A percentile compares a stretch with the other conserved stretches of the same genome.
phyloP scores from a whole-genome alignment of 106 monocot genomes.

The Hemerocallis citrina region DNA sequence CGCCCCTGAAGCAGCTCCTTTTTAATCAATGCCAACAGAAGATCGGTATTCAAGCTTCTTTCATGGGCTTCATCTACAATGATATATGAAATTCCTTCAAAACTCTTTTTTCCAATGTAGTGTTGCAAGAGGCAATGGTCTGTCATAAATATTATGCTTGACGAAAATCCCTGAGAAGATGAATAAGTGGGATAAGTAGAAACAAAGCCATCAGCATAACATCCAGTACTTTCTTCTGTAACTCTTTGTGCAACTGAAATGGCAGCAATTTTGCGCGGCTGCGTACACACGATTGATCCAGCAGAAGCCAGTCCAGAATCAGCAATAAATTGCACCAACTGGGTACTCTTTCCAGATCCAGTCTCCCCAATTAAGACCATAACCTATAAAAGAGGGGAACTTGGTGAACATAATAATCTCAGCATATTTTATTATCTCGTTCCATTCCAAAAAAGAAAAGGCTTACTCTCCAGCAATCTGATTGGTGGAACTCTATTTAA shows the following conservation, averaged over 20 bases:
- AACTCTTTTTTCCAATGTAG: conserved; percentile 46
- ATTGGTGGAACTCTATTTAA: too few species aligned
- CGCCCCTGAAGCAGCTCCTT: conserved; percentile 48
- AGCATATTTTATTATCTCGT: too few species aligned
- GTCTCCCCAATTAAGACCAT: conserved; percentile 84
- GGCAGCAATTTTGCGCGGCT: conserved; percentile 93
- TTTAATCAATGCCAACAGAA: conserved; percentile 74
- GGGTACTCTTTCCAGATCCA: conserved; percentile 97
- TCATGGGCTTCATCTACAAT: conserved; percentile 98
- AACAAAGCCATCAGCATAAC: conserved; percentile 45
- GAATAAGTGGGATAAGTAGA: conserved; percentile 42
- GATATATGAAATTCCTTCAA: conserved; percentile 60
- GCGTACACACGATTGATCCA: conserved; percentile 83
- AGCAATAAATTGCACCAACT: conserved; percentile 84
- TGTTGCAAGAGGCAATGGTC: conserved; percentile 85
- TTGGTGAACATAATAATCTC: background rate
- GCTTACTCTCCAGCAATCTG: too few species aligned
- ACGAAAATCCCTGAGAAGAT: conserved; percentile 30
- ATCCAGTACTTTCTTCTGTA: conserved; percentile 68
- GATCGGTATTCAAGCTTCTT: conserved; percentile 92
- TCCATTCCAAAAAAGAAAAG: too few species aligned
- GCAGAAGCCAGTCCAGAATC: conserved; percentile 52
- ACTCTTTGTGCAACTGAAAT: conserved; percentile 69
- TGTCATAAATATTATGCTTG: conserved; percentile 66
- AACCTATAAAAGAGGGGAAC: conserved; percentile 31